phyloP scores from a whole-genome alignment of 768 basidiomycete genomes.

The Pilatotrama ljubarskyi region DNA sequence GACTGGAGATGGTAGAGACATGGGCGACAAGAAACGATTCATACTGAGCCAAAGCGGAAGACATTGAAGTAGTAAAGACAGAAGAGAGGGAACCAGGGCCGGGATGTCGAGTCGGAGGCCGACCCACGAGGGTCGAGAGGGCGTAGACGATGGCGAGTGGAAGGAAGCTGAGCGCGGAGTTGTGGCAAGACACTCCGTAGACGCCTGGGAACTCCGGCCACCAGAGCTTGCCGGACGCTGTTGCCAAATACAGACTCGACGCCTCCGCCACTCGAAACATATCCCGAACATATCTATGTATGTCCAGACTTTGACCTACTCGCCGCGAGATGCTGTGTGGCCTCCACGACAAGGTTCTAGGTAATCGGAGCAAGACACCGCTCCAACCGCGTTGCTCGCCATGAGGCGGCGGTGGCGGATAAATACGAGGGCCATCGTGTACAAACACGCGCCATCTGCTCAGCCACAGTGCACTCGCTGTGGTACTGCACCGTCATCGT shows the following conservation, averaged over 20 bases:
- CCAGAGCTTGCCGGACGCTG: slow-evolving; percentile 1
- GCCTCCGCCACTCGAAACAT: background rate
- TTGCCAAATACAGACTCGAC: background rate
- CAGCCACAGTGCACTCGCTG: background rate
- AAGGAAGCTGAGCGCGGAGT: slow-evolving; percentile 7
- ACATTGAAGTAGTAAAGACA: slow-evolving; percentile 46
- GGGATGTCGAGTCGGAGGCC: slow-evolving; percentile 12
- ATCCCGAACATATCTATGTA: background rate
- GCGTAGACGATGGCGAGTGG: slow-evolving; percentile 5
- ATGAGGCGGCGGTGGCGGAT: slow-evolving; percentile 1
- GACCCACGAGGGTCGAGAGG: slow-evolving; percentile 18
- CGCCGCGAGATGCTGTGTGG: background rate
- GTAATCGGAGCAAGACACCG: too few species aligned
- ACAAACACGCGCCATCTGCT: slow-evolving; percentile 10
- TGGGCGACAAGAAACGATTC: slow-evolving; percentile 84
- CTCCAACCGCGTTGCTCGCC: background rate
- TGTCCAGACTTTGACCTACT: background rate
- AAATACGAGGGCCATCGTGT: slow-evolving; percentile 11
- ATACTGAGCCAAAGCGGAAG: slow-evolving; percentile 67
- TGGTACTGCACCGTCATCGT: background rate
- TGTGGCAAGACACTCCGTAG: background rate
- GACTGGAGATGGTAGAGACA: slow-evolving; percentile 78
- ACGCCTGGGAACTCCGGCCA: slow-evolving; percentile 18
- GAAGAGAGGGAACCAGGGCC: slow-evolving; percentile 4
- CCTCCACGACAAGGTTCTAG: too few species aligned